phyloP scores from a whole-genome alignment of 140 eudicot genomes.

The Senecio squalidus region DNA sequence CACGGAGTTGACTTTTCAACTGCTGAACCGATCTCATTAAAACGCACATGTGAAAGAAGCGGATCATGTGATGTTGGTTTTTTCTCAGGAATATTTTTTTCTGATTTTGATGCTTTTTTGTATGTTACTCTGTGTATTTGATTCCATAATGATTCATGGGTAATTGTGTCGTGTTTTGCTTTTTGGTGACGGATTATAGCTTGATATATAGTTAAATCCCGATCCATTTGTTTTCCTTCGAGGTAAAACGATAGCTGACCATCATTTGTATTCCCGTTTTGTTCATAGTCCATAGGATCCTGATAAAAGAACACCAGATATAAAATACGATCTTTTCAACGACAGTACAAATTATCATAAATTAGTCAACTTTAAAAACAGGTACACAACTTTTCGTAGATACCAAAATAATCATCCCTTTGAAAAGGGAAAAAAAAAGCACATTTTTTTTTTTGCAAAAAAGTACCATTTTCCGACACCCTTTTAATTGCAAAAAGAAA shows the following conservation, averaged over 20 bases:
- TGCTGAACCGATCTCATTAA: constrained; percentile 37
- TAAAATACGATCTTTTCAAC: constrained; percentile 4
- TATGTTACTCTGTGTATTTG: constrained; percentile 57
- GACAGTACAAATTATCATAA: too few relatives aligned
- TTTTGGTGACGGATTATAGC: constrained; percentile 52
- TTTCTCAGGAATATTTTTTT: constrained; percentile 17
- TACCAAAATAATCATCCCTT: too few relatives aligned
- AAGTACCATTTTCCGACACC: too few relatives aligned
- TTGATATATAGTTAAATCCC: constrained; percentile 57
- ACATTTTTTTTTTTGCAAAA: too few relatives aligned
- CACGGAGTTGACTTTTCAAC: constrained; percentile 49
- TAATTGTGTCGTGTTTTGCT: constrained; percentile 32
- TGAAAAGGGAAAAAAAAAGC: too few relatives aligned
- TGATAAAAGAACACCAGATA: constrained; percentile 26
- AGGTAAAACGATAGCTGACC: constrained; percentile 56
- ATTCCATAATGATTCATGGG: constrained; percentile 50
- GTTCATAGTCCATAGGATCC: constrained; percentile 45
- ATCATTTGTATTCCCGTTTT: constrained; percentile 21
- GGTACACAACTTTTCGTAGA: too few relatives aligned
- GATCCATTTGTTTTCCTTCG: constrained; percentile 53
- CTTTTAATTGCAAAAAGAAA: too few relatives aligned
- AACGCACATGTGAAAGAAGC: constrained; percentile 20
- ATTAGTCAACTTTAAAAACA: too few relatives aligned
- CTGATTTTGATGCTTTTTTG: constrained; percentile 26
- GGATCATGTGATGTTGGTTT: constrained; percentile 7